Conservation (phyloP, 148 eudicot species). For the Euryodendron excelsum region DNA sequence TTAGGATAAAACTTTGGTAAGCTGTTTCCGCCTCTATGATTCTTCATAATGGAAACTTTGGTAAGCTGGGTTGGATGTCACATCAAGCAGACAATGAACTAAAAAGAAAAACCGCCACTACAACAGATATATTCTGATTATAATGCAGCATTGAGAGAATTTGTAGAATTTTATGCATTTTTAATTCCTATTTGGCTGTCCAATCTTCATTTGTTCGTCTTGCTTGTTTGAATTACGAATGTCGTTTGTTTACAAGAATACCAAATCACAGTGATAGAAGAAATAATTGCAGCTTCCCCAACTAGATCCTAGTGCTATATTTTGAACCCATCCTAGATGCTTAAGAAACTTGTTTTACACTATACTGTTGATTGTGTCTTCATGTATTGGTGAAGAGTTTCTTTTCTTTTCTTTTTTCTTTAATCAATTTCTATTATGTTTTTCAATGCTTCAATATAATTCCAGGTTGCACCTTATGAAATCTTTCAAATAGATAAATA, state of each 20-base stretch:
- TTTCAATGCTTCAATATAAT: background rate
- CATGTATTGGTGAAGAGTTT: background rate
- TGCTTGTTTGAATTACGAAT: background rate
- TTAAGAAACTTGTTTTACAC: background rate
- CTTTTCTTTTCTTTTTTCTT: too few relatives aligned
- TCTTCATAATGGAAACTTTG: too few relatives aligned
- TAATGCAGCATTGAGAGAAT: background rate
- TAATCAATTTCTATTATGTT: background rate
- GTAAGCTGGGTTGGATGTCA: background rate
- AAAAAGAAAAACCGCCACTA: background rate
- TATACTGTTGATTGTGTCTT: slow-evolving; percentile 4
- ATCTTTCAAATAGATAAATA: slow-evolving; percentile 67
- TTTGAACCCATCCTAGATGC: background rate
- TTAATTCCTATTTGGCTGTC: background rate
- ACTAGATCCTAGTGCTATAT: background rate
- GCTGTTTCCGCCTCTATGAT: background rate
- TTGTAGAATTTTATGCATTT: background rate
- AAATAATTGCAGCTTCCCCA: background rate
- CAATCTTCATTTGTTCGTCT: background rate
- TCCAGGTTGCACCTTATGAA: slow-evolving; percentile 70
- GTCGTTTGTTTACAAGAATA: background rate
- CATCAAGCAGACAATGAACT: background rate
- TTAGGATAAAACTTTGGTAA: background rate
- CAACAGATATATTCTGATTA: background rate
- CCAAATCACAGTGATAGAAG: background rate